Evolutionary conservation across 2,329 filamentous ascomycete genomes (phyloP).

Genomic region (Lachnellula hyalina): DNA sequence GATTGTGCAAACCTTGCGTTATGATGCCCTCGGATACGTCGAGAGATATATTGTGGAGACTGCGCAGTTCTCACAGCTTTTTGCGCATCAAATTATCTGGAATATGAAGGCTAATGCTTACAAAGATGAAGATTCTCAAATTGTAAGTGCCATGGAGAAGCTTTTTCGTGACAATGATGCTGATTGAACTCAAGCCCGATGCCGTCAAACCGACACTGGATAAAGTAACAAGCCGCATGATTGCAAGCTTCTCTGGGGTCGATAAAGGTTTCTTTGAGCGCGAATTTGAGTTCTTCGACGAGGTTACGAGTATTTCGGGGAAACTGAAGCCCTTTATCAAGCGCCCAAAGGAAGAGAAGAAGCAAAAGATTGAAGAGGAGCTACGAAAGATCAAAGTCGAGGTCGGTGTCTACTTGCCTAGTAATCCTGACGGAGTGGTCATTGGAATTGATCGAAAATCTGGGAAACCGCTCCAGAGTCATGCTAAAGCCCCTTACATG

Average conservation of each 20-base stretch:
- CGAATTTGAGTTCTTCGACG: constrained; percentile 97
- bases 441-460: constrained; percentile 98
- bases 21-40: constrained; percentile 89
- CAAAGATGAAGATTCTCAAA: constrained; percentile 89
- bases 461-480: constrained; percentile 92
- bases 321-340: constrained; percentile 94
- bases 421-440: constrained; percentile 94
- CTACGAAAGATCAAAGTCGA: constrained; percentile 95
- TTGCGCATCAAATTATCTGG: constrained; percentile 99
- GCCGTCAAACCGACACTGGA: constrained; percentile 90
- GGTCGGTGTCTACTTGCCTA: constrained; percentile 92
- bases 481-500: constrained; percentile 98
- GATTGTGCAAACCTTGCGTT: constrained; percentile 90
- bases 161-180: constrained; percentile 8
- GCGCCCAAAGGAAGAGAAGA: constrained; percentile 89
- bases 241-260: constrained; percentile 70
- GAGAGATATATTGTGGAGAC: constrained; percentile 96
- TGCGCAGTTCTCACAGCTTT: constrained; percentile 93
- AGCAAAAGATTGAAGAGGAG: constrained; percentile 98
- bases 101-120: constrained; percentile 99
- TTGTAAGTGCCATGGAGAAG: constrained; percentile 48
- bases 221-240: constrained; percentile 78
- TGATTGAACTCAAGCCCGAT: constrained; percentile 58
- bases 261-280: constrained; percentile 87
- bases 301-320: constrained; percentile 91